Evolutionary conservation across 805 yeast genomes (phyloP).

Genomic region (Suhomyces pyralidae): DNA sequence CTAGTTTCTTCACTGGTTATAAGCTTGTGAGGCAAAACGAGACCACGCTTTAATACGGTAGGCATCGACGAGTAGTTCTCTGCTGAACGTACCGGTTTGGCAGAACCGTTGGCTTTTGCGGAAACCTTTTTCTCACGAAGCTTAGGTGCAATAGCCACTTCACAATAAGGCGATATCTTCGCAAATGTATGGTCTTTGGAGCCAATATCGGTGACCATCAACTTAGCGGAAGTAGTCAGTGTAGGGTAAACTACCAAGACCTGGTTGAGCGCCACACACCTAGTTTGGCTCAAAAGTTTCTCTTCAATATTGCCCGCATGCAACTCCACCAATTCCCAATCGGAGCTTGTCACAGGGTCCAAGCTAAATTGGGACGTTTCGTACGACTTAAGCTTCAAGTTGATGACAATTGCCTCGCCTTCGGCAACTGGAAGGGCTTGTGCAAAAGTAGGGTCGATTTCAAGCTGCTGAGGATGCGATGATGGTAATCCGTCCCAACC

Average conservation of each 20-base stretch:
- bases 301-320: constrained; percentile 77
- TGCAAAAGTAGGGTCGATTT: constrained; percentile 70
- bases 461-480: constrained; percentile 36
- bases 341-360: constrained; percentile 74
- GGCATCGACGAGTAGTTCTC: constrained; percentile 23
- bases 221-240: constrained; percentile 55
- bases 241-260: constrained; percentile 68
- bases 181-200: constrained; percentile 45
- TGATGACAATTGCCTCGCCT: constrained; percentile 35
- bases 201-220: constrained; percentile 47
- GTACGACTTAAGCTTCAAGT: constrained; percentile 47
- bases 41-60: constrained; percentile 48
- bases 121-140: constrained; percentile 19
- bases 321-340: constrained; percentile 88
- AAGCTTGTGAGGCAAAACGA: constrained; percentile 52
- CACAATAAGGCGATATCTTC: constrained; percentile 59
- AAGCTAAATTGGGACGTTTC: constrained; percentile 61
- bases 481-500: constrained; percentile 69
- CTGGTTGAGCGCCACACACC: constrained; percentile 65
- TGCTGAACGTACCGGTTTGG: constrained; percentile 4
- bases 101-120: constrained; percentile 50
- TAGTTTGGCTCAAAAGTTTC: constrained; percentile 70
- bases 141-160: constrained; percentile 74
- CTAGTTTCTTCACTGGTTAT: constrained; percentile 19
- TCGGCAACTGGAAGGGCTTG: constrained; percentile 46